phyloP scores from a whole-genome alignment of 306 rosid species.

The Dryas octopetala region DNA sequence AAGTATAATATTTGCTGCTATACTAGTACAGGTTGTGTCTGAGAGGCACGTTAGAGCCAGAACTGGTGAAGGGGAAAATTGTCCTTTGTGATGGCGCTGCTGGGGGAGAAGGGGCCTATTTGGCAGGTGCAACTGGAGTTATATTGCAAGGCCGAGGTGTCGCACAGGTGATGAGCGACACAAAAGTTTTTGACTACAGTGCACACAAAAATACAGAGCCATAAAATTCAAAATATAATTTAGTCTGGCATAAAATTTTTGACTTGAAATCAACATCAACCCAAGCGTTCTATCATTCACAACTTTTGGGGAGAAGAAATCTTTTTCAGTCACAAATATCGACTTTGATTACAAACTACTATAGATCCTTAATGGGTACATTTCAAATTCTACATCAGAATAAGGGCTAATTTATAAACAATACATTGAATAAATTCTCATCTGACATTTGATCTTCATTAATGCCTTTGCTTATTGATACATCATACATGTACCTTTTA shows the following conservation, averaged over 20 bases:
- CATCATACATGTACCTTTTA: not conserved
- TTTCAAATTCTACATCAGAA: no score
- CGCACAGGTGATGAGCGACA: not conserved
- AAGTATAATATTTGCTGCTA: no score
- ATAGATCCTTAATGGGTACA: no score
- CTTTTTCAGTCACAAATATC: conserved; percentile 9
- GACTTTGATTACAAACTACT: no score
- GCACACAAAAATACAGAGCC: no score
- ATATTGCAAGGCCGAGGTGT: not conserved
- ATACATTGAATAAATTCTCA: no score
- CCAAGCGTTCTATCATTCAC: conserved; percentile 37
- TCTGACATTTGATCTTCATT: no score
- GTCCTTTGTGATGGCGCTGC: conserved; percentile 32
- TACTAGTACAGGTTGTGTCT: conserved; percentile 10
- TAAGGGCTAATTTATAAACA: conserved; percentile 13
- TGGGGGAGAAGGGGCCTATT: not conserved
- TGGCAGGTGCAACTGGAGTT: conserved; percentile 34
- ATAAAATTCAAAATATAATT: no score
- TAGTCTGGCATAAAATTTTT: no score
- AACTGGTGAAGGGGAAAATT: conserved; percentile 45
- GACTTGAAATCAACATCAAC: conserved; percentile 28
- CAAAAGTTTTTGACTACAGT: no score
- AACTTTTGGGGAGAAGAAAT: conserved; percentile 27
- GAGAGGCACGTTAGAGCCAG: conserved; percentile 16
- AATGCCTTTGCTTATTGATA: not conserved